Percentiles rank a stretch among this genome's conserved stretches.
Conservation (phyloP, 1,284 basidiomycete genomes). For the Amylostereum areolatum region DNA sequence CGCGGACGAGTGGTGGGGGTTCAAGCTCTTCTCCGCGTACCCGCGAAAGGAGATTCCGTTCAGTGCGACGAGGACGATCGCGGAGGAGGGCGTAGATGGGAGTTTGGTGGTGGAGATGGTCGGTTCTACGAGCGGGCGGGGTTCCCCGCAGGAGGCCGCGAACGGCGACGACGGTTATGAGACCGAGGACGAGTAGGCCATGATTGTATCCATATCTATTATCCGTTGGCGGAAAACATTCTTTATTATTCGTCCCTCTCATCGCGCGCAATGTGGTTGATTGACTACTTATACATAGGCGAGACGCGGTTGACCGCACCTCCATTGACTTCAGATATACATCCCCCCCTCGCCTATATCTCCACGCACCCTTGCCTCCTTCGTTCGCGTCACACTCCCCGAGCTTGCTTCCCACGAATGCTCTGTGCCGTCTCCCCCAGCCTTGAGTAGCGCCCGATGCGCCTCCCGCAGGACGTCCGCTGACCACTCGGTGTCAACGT, state of each 20-base stretch:
- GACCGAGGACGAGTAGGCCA: conserved; percentile 45
- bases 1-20: conserved; percentile 60
- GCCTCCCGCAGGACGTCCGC: conserved; percentile 26
- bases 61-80: conserved; percentile 35
- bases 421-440: conserved; percentile 19
- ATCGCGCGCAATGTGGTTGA: no score
- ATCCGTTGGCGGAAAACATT: no score
- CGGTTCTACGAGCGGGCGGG: conserved; percentile 9
- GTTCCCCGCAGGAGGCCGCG: conserved; percentile 11
- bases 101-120: conserved; percentile 65
- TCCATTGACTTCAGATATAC: conserved; percentile 39
- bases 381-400: conserved; percentile 1
- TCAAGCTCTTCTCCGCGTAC: conserved; percentile 64
- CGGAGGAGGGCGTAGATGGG: conserved; percentile 45
- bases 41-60: conserved; percentile 63
- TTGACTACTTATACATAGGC: no score
- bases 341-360: conserved; percentile 46
- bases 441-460: conserved; percentile 29
- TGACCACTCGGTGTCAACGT: conserved; percentile 30
- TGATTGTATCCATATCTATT: no score
- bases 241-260: no score
- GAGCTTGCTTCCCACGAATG: conserved; percentile 11
- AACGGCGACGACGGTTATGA: conserved; percentile 51
- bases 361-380: conserved; percentile 10
- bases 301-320: not conserved